Percentiles rank a stretch among this genome's conserved stretches.
Conservation (phyloP, 2,329 filamentous ascomycete species). For the Nigrograna mackinnonii region DNA sequence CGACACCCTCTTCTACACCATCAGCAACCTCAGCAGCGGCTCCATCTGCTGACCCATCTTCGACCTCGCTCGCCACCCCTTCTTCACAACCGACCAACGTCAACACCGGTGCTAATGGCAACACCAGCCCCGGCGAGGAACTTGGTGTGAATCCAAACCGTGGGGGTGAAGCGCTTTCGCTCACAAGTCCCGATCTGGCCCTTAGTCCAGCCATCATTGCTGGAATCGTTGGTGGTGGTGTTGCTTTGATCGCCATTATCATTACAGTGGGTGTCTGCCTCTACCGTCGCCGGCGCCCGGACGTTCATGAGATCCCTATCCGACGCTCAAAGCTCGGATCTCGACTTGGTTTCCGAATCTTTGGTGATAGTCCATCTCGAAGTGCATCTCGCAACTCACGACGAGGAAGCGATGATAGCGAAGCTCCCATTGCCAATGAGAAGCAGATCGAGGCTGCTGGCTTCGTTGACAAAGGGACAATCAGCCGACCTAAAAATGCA, state of each 20-base stretch:
- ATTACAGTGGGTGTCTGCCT: slow-evolving; percentile 7
- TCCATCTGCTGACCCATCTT: not conserved
- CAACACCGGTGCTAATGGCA: slow-evolving; percentile 2
- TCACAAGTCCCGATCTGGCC: slow-evolving; percentile 4
- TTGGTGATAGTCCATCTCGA: slow-evolving; percentile 10
- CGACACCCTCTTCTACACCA: not conserved
- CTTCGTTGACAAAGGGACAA: slow-evolving; percentile 17
- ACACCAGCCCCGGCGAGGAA: slow-evolving; percentile 5
- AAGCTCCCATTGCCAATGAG: slow-evolving; percentile 7
- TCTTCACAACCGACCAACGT: slow-evolving; percentile 4
- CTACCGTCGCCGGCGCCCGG: slow-evolving; percentile 9
- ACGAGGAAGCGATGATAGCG: slow-evolving; percentile 4
- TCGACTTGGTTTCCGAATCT: slow-evolving; percentile 15
- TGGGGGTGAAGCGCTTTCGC: slow-evolving; percentile 1
- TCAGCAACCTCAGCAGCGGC: slow-evolving; percentile 2
- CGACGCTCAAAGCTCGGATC: slow-evolving; percentile 22
- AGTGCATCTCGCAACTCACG: slow-evolving; percentile 3
- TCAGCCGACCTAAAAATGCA: slow-evolving; percentile 16
- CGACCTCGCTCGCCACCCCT: slow-evolving; percentile 1
- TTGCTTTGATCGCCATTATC: slow-evolving; percentile 10
- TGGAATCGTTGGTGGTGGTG: slow-evolving; percentile 14
- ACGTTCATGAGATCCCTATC: slow-evolving; percentile 23
- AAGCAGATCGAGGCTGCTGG: slow-evolving; percentile 9
- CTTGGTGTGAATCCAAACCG: slow-evolving; percentile 4
- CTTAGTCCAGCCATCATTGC: slow-evolving; percentile 15